Evolutionary conservation across 495 filamentous ascomycete genomes (phyloP).

Genomic region (Penicillium ochrochloron): DNA sequence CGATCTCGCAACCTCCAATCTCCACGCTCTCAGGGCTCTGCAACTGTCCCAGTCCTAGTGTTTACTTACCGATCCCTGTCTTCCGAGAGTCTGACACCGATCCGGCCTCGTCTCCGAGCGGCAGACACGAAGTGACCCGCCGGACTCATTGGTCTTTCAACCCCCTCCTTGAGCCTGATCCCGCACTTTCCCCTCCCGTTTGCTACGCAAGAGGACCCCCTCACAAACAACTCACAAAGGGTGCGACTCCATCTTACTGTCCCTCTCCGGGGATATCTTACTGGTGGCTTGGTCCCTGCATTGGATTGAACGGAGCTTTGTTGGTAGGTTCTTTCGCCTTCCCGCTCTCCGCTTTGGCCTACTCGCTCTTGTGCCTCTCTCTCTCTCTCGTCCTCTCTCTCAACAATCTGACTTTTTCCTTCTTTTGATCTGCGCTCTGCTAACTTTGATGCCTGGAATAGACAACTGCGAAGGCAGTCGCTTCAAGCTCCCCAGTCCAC

Average conservation of each 20-base stretch:
- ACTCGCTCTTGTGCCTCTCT: constrained; percentile 22
- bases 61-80: constrained; percentile 9
- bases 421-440: not conserved
- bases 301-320: constrained; percentile 40
- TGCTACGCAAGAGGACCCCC: constrained; percentile 17
- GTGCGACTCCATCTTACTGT: constrained; percentile 12
- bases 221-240: constrained; percentile 22
- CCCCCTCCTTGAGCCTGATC: constrained; percentile 32
- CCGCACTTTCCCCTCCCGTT: constrained; percentile 31
- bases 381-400: constrained; percentile 27
- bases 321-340: constrained; percentile 40
- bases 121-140: constrained; percentile 33
- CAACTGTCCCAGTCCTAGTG: constrained; percentile 17
- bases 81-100: constrained; percentile 23
- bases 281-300: constrained; percentile 25
- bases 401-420: constrained; percentile 12
- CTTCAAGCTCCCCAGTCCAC: constrained; percentile 32
- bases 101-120: constrained; percentile 20
- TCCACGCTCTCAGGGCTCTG: constrained; percentile 24
- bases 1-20: constrained; percentile 22
- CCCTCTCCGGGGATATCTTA: constrained; percentile 20
- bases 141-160: constrained; percentile 33
- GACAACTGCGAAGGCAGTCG: constrained; percentile 27
- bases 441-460: constrained; percentile 8
- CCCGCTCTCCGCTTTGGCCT: constrained; percentile 36